These are phyloP conservation scores for Leccinum griseonigrum DNA, from an alignment of 1,284 basidiomycete genomes.

Conservation along the genomic window DNA sequence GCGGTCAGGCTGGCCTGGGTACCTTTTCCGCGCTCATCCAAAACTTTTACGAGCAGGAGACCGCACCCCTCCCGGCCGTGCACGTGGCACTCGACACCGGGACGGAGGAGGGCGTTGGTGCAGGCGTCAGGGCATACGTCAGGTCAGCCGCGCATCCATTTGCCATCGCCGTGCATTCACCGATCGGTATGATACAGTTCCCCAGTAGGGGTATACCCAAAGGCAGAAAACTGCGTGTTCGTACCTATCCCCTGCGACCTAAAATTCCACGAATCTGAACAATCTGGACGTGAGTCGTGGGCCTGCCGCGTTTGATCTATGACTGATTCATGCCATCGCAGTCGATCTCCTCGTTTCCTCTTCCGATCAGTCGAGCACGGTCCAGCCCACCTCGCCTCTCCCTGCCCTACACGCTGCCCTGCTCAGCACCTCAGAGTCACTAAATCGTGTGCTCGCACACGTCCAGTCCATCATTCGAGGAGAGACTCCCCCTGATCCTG, in stretches of 20 bases:
- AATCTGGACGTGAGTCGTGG: constrained; percentile 71
- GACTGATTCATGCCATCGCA: constrained; percentile 31
- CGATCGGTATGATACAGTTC: constrained; percentile 47
- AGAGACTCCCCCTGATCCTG: constrained; percentile 78
- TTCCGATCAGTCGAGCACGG: constrained; percentile 17
- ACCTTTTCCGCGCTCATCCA: constrained; percentile 98
- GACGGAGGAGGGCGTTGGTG: constrained; percentile 64
- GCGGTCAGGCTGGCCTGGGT: constrained; percentile 71
- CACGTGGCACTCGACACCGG: constrained; percentile 94
- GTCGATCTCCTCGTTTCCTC: constrained; percentile 75
- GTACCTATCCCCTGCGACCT: constrained; percentile 83
- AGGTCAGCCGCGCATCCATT: constrained; percentile 48
- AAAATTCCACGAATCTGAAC: constrained; percentile 79
- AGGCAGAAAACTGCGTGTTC: constrained; percentile 92
- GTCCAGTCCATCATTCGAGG: constrained; percentile 83
- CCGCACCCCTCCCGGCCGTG: constrained; percentile 84
- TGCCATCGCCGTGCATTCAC: constrained; percentile 4
- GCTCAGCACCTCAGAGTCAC: constrained; percentile 51
- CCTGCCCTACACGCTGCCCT: constrained; percentile 31
- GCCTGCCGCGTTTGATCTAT: background rate
- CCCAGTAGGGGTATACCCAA: constrained; percentile 81
- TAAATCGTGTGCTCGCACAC: constrained; percentile 85
- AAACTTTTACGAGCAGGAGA: constrained; percentile 97
- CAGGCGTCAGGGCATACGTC: constrained; percentile 87
- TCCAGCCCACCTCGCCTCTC: constrained; percentile 21